phyloP scores from a whole-genome alignment of 495 filamentous ascomycete genomes.

The Penicillium crystallinum region DNA sequence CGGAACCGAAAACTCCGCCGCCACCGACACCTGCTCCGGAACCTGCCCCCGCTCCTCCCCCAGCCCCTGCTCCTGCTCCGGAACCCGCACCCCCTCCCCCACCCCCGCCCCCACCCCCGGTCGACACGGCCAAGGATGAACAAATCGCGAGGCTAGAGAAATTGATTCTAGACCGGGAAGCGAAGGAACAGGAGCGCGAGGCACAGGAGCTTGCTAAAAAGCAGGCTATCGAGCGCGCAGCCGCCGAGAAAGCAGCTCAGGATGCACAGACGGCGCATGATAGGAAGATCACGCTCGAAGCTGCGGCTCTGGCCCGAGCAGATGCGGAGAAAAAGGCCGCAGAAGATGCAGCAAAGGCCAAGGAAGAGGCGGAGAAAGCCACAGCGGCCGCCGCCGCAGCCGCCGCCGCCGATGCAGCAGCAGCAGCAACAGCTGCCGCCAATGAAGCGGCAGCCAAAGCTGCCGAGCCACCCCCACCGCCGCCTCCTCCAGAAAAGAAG shows the following conservation, averaged over 20 bases:
- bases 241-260: slow-evolving; percentile 47
- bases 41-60: slow-evolving; percentile 7
- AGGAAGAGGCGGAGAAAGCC: slow-evolving; percentile 26
- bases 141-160: slow-evolving; percentile 50
- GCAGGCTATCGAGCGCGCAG: slow-evolving; percentile 39
- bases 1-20: slow-evolving; percentile 20
- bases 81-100: slow-evolving; percentile 16
- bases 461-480: slow-evolving; percentile 25
- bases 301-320: slow-evolving; percentile 40
- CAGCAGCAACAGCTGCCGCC: slow-evolving; percentile 10
- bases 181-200: slow-evolving; percentile 43
- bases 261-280: slow-evolving; percentile 46
- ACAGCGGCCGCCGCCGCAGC: slow-evolving; percentile 16
- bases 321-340: slow-evolving; percentile 23
- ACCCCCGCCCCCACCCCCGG: slow-evolving; percentile 14
- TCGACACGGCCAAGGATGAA: slow-evolving; percentile 42
- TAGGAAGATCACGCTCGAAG: slow-evolving; percentile 36
- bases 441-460: slow-evolving; percentile 14
- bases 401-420: slow-evolving; percentile 2
- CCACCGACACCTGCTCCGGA: slow-evolving; percentile 12
- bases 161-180: slow-evolving; percentile 45
- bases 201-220: slow-evolving; percentile 38
- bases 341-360: slow-evolving; percentile 22
- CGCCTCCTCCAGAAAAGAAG: slow-evolving; percentile 46
- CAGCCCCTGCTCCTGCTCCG: slow-evolving; percentile 13